Evolutionary conservation across 768 basidiomycete genomes (phyloP).

Genomic region (Inosperma sp.): DNA sequence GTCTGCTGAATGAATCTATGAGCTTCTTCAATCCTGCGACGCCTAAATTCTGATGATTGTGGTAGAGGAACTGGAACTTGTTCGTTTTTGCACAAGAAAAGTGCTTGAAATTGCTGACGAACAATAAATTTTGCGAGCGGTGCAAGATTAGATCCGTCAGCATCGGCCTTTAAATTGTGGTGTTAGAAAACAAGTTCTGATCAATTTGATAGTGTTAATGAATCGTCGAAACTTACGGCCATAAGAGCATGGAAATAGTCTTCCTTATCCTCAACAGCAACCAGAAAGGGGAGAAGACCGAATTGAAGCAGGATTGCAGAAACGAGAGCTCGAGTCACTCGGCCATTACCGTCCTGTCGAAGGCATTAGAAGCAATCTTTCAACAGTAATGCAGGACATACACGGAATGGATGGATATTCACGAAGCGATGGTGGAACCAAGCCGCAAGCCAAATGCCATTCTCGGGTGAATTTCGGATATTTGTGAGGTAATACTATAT

Average conservation of each 20-base stretch:
- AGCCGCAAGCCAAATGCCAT: not conserved
- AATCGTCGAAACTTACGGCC: not conserved
- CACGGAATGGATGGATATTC: not conserved
- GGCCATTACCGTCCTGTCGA: too few species aligned
- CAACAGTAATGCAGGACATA: not conserved
- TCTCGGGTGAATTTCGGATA: not conserved
- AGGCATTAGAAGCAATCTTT: too few species aligned
- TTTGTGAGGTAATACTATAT: not conserved
- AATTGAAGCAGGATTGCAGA: not conserved
- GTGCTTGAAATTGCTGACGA: not conserved
- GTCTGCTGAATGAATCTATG: not conserved
- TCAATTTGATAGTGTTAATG: not conserved
- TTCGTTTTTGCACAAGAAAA: not conserved
- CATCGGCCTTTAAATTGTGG: too few species aligned
- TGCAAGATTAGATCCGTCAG: not conserved
- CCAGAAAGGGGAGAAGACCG: not conserved
- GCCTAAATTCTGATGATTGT: not conserved
- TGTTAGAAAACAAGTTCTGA: too few species aligned
- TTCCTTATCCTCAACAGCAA: not conserved
- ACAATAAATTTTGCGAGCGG: not conserved
- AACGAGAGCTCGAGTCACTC: not conserved
- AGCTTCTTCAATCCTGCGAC: not conserved
- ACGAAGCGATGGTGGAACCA: constrained; percentile 1
- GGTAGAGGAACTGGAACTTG: not conserved
- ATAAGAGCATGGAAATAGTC: not conserved